Evolutionary conservation across 1,284 basidiomycete genomes (phyloP), one percentile per base, ranked within the genome.

Genomic region (Malassezia slooffiae): DNA sequence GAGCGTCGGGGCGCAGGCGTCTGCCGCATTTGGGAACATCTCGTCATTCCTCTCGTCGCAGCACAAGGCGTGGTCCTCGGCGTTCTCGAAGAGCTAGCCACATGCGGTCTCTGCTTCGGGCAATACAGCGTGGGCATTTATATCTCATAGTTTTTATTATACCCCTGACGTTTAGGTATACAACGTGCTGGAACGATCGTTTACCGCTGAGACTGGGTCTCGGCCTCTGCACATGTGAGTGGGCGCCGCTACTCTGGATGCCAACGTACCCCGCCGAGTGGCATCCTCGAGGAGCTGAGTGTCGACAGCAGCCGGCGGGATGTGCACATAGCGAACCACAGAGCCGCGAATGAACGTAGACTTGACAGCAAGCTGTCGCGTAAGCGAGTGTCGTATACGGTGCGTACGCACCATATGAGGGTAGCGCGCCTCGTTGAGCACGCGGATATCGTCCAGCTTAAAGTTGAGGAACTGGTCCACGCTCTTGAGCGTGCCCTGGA

Each of bases 381-480:
- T n/a, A n/a, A n/a, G 29, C 27, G 27, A n/a, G n/a, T 28, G 10
- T 10, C 9, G 27, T 28, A 28, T 10, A n/a, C 27, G n/a, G 20
- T 2, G 9, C 7, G 15, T 43, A 48, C 79, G 51, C 50, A 89
- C 93, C 89, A 97, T 93, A 71, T 99, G 93, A 17, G 93, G 93
- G 72, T 96, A 87, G 58, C 85, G 76, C 40, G 83, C 82, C 64
- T 90, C 85, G 70, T 96, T 89, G 29, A 87, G 76, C 4, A 97
- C 88, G 57, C 80, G 82, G 67, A 99, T 96, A 50, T 82, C 82
- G 65, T 97, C 93, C 48, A 97, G 74, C 44, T 91, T 81, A 71
- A 97, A 96, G 72, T 99, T 97, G 60, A 99, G 74, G 72, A 96
- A 99, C 88, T 97, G 93, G 75, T 96, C 91, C 35, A 97, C 91